Evolutionary conservation across 202 grass and related monocot genomes (phyloP).

Genomic region (Cymbopogon flexuosus): DNA sequence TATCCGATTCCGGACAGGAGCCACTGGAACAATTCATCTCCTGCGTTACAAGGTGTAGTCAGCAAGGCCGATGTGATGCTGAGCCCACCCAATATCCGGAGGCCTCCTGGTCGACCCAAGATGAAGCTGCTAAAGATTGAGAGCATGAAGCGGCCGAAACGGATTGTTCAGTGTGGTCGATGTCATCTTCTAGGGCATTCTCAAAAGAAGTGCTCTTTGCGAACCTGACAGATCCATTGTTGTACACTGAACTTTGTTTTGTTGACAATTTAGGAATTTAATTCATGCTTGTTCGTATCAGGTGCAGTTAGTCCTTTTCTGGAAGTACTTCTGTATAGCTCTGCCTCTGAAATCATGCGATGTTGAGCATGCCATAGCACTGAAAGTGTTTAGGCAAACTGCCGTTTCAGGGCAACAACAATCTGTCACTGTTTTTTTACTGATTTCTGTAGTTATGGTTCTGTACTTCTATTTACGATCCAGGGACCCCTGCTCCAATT

Average conservation of each 20-base stretch:
- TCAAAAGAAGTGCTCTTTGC: conserved; percentile 80
- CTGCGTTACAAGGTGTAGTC: conserved; percentile 28
- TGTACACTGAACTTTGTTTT: conserved; percentile 31
- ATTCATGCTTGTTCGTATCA: not conserved
- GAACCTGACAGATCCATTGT: conserved; percentile 36
- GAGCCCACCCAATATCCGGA: conserved; percentile 69
- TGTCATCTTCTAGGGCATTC: conserved; percentile 92
- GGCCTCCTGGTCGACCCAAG: conserved; percentile 87
- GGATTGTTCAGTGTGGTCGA: conserved; percentile 75
- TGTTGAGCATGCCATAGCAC: not conserved
- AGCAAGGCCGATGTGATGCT: conserved; percentile 58
- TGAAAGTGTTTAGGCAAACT: not conserved
- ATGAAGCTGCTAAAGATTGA: conserved; percentile 96
- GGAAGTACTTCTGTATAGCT: not conserved
- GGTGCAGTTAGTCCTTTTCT: not conserved
- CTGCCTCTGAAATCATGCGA: not conserved
- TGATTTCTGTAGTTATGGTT: not conserved
- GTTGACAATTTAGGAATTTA: conserved; percentile 8
- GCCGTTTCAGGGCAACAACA: not conserved
- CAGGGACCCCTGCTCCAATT: not conserved
- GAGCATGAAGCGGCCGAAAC: conserved; percentile 80
- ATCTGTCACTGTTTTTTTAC: not conserved
- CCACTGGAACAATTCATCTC: conserved; percentile 52
- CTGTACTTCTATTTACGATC: not conserved
- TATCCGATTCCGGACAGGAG: conserved; percentile 65